These are phyloP conservation scores for Tolypocladium ophioglossoides DNA, from an alignment of 2,329 filamentous ascomycete genomes.

Conservation along the genomic window DNA sequence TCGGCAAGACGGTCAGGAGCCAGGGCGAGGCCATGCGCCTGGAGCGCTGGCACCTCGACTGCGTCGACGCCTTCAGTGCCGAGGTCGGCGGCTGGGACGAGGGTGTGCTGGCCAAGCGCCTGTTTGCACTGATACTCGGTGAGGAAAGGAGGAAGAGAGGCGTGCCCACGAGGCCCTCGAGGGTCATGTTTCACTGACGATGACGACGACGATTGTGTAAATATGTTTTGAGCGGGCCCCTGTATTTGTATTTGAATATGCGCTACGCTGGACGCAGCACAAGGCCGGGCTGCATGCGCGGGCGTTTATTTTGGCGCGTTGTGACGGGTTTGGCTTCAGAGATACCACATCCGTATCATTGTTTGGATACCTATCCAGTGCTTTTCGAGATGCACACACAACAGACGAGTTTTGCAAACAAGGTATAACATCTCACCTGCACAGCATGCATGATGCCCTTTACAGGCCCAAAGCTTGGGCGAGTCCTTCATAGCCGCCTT, in stretches of 20 bases:
- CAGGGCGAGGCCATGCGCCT: conserved; percentile 36
- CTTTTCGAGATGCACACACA: background rate
- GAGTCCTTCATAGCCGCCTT: conserved; percentile 17
- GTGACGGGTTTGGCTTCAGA: conserved; percentile 1
- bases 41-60: conserved; percentile 46
- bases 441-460: background rate
- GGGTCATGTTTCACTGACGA: conserved; percentile 21
- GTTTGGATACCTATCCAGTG: background rate
- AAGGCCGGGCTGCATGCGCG: background rate
- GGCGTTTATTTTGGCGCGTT: background rate
- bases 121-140: conserved; percentile 42
- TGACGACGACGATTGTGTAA: background rate
- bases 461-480: conserved; percentile 6
- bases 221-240: background rate
- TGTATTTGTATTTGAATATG: background rate
- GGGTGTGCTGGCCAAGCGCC: conserved; percentile 34
- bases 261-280: background rate
- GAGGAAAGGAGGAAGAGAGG: conserved; percentile 25
- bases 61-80: conserved; percentile 41
- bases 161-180: conserved; percentile 6
- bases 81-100: conserved; percentile 41
- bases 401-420: background rate
- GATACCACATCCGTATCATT: conserved; percentile 5
- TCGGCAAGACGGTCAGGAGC: conserved; percentile 38
- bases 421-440: background rate